Evolutionary conservation across 768 basidiomycete species (phyloP).

Genomic region (Pisolithus orientalis): DNA sequence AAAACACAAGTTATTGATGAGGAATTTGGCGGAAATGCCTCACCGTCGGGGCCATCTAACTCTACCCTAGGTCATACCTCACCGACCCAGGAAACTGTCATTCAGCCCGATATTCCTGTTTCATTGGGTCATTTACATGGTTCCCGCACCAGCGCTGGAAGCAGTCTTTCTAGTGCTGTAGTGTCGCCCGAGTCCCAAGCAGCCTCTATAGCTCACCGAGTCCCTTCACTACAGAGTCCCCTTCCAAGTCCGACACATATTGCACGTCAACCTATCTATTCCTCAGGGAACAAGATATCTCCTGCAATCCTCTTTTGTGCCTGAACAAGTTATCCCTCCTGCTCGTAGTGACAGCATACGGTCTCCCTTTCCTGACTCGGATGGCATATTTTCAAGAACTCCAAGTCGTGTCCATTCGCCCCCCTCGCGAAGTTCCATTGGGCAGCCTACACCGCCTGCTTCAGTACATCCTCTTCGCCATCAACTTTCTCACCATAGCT

Average conservation of each 20-base stretch:
- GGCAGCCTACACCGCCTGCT: constrained; percentile 9
- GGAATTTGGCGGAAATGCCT: background rate
- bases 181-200: constrained; percentile 2
- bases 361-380: constrained; percentile 20
- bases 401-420: constrained; percentile 14
- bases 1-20: constrained; percentile 1
- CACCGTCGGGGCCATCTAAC: background rate
- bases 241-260: constrained; percentile 12
- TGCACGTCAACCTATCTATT: constrained; percentile 20
- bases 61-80: background rate
- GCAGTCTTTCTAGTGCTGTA: constrained; percentile 2
- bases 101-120: constrained; percentile 2
- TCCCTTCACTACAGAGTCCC: constrained; percentile 15
- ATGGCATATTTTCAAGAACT: constrained; percentile 12
- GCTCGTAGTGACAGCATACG: constrained; percentile 32
- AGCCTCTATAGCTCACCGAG: constrained; percentile 7
- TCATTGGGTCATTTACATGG: constrained; percentile 5
- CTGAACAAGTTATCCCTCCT: constrained; percentile 33
- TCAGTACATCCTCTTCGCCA: constrained; percentile 25
- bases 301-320: constrained; percentile 30
- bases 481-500: constrained; percentile 10
- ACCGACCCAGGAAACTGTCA: constrained; percentile 1
- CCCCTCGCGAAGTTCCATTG: constrained; percentile 5
- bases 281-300: constrained; percentile 7
- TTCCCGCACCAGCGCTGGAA: constrained; percentile 1